Percentiles rank a stretch among this genome's conserved stretches.
phyloP scores from a whole-genome alignment of 176 grass and related monocot species.

The Zoysia japonica region DNA sequence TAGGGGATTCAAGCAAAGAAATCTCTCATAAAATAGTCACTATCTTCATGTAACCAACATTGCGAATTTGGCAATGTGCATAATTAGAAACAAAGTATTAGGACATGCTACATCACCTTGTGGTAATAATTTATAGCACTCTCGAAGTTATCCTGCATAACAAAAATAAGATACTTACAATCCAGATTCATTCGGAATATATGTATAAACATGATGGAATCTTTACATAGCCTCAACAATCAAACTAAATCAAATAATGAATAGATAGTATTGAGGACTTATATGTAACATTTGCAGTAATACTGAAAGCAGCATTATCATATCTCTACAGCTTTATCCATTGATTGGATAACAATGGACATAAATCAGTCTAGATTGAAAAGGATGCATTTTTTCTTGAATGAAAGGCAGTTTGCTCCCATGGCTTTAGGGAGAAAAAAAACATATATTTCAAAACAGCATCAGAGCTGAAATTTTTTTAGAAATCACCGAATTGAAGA shows the following conservation, averaged over 20 bases:
- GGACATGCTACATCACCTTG: slow-evolving; percentile 51
- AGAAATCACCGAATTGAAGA: slow-evolving; percentile 15
- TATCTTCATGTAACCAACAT: background rate
- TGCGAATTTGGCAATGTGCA: background rate
- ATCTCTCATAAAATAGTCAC: background rate
- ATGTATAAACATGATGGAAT: background rate
- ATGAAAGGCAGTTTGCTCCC: background rate
- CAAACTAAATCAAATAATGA: slow-evolving; percentile 16
- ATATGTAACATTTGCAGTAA: background rate
- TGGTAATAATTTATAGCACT: slow-evolving; percentile 88
- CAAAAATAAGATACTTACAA: slow-evolving; percentile 33
- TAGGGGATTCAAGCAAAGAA: slow-evolving; percentile 19
- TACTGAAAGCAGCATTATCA: background rate
- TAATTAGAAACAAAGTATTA: background rate
- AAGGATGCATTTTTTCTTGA: background rate
- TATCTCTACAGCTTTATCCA: background rate
- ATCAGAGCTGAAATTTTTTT: slow-evolving; percentile 23
- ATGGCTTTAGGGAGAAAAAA: background rate
- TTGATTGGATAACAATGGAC: slow-evolving; percentile 12
- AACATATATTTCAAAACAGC: slow-evolving; percentile 4
- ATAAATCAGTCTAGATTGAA: slow-evolving; percentile 9
- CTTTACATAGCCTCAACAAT: slow-evolving; percentile 10
- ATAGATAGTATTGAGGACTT: background rate
- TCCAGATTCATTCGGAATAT: slow-evolving; percentile 1
- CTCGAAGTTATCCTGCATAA: slow-evolving; percentile 81